Evolutionary conservation across 768 basidiomycete species (phyloP), one percentile per base, ranked within the genome.

Genomic region (Naganishia onofrii): DNA sequence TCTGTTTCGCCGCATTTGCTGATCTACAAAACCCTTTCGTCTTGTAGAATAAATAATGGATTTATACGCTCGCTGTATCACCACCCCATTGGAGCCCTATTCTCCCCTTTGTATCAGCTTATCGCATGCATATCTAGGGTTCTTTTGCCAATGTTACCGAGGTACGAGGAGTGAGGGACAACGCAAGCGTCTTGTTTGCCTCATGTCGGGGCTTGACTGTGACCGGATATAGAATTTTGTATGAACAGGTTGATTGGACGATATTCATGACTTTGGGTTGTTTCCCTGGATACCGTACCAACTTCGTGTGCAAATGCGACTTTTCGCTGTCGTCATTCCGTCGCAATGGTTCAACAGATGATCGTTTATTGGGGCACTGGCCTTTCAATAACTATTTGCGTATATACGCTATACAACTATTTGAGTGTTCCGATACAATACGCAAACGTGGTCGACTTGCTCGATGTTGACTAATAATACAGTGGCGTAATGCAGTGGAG

Each of bases 41-140:
- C n/a, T 26, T 63, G 3, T 42, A 63, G 60, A 63, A 63, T 63
- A 63, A 63, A 46, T 63, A 63, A 63, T 63, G 7, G 21, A 26
- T 23, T 23, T 26, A 28, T 21, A 28, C 38, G 60, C n/a, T n/a
- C 15, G 23, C 36, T 63, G 60, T 63, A 63, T 23, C 60, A 44
- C 12, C n/a, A 44, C 3, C 21, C n/a, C 46, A 28, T 63, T 23
- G 60, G 38, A 63, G 23, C 3, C 38, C 10, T n/a, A 36, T 19
- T 23, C 38, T 42, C 57, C 26, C 60, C 38, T 26, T 63, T 63
- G 60, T 44, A 63, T 63, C 42, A 63, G 60, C 36, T 26, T 63
- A 63, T 63, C 26, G 42, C 60, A 63, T 63, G 60, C 60, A 44
- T 63, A 42, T 29, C 42, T 29, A 44, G 60, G 60, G 42, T 42